Evolutionary conservation across 148 eudicot species (phyloP).

Genomic region (Persicaria maculosa): DNA sequence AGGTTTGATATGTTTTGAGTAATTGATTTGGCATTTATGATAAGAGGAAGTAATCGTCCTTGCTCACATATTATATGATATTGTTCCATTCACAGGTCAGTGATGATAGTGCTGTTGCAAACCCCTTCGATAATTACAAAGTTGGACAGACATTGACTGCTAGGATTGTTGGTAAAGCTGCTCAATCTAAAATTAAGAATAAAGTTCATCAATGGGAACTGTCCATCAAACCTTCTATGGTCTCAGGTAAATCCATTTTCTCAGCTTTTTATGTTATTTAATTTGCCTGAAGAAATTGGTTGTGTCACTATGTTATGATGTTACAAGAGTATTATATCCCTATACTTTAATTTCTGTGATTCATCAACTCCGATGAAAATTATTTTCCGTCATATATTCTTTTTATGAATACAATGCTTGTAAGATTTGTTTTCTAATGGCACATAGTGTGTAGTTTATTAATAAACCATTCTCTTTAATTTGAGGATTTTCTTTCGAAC

Average conservation of each 20-base stretch:
- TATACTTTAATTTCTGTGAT: not conserved
- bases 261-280: not conserved
- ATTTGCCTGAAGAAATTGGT: not conserved
- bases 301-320: not conserved
- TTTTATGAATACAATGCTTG: not conserved
- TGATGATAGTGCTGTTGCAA: constrained; percentile 49
- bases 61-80: not conserved
- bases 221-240: constrained; percentile 66
- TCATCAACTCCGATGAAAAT: not conserved
- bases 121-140: constrained; percentile 55
- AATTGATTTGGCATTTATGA: not conserved
- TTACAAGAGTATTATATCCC: not conserved
- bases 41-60: not conserved
- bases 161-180: constrained; percentile 52
- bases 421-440: not conserved
- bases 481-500: not conserved
- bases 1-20: constrained; percentile 30
- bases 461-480: not conserved
- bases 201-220: constrained; percentile 58
- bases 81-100: constrained; percentile 28
- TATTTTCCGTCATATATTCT: not conserved
- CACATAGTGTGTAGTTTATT: not conserved
- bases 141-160: constrained; percentile 82
- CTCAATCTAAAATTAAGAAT: constrained; percentile 27
- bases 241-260: constrained; percentile 40